Base-by-base conservation (phyloP, 2,329 filamentous ascomycete species). In the Hypoxylon sp. region DNA sequence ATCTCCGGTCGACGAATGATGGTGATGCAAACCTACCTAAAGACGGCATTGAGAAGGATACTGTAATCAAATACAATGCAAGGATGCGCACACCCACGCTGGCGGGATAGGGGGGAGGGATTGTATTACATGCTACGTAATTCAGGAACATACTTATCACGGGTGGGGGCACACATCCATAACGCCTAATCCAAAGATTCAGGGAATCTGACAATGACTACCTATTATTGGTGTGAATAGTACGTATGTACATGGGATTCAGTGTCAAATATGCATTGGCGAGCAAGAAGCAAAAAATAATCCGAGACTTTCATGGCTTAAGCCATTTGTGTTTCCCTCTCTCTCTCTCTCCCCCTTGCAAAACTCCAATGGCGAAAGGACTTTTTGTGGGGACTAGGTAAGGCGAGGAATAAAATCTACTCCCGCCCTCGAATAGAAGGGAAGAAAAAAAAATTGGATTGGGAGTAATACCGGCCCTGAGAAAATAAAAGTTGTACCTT, bases 371-470 rank as follows among this genome's bases (percentile, higher is more conserved):
- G 28, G 46, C 34, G 30, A 50, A 60, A 57, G 19, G 46, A 61
- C 63, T 65, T 65, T 60, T 65, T 43, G 46, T 61, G 46, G 58
- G 34, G 51, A 50, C 30, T 41, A 23, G 30, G 30, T 30, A 30
- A 58, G 58, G 53, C 58, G 63, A 61, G 53, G 57, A 48, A 61
- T 55, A 55, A 55, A 58, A 52, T 58, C 55, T 45, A 60, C 45
- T 25, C 59, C 49, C 34, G 48, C 17, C 49, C 48, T 48, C 25
- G 10, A 58, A 64, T 23, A 9, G 14, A 19, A 11, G 17, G 3
- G 10, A 21, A 43, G 10, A 21, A 43, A 19, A 3, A 19, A 43
- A 19, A 43, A 19, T 17, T 19, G n/a, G n/a, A n/a, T n/a, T 43
- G 50, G 49, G 25, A 61, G 46, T 61, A 52, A 36, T 50, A 43